These are phyloP conservation scores for Aureobasidium subglaciale DNA, from an alignment of 2,329 filamentous ascomycete species.

Conservation along the genomic window DNA sequence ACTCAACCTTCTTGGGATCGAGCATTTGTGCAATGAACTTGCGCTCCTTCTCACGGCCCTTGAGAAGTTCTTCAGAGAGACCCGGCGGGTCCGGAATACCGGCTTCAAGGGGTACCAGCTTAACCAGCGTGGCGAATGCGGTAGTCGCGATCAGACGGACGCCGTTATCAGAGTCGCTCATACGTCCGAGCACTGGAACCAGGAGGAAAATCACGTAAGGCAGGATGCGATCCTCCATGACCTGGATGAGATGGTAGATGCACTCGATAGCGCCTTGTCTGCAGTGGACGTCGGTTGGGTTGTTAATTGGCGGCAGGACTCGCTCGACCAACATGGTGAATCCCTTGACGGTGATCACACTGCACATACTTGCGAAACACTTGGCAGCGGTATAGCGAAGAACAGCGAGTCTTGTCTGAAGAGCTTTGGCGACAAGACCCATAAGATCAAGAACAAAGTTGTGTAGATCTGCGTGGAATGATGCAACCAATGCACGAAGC, in stretches of 20 bases:
- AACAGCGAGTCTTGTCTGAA: slow-evolving; percentile 83
- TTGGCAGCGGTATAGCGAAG: slow-evolving; percentile 96
- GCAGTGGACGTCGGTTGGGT: slow-evolving; percentile 78
- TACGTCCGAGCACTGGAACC: slow-evolving; percentile 89
- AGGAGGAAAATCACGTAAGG: slow-evolving; percentile 99
- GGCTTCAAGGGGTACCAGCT: slow-evolving; percentile 91
- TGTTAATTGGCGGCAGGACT: slow-evolving; percentile 85
- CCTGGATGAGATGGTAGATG: slow-evolving; percentile 93
- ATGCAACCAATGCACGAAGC: slow-evolving; percentile 87
- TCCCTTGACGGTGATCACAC: slow-evolving; percentile 86
- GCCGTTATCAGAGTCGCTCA: slow-evolving; percentile 98
- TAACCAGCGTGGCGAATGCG: slow-evolving; percentile 93
- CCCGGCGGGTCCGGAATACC: slow-evolving; percentile 96
- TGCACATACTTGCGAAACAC: slow-evolving; percentile 94
- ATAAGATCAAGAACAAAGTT: slow-evolving; percentile 76
- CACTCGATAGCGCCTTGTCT: slow-evolving; percentile 91
- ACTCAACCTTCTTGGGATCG: slow-evolving; percentile 92
- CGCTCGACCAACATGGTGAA: slow-evolving; percentile 95
- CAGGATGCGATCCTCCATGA: slow-evolving; percentile 93
- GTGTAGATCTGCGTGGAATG: slow-evolving; percentile 66
- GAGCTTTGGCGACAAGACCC: slow-evolving; percentile 76
- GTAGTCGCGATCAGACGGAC: slow-evolving; percentile 91
- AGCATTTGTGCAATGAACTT: slow-evolving; percentile 96
- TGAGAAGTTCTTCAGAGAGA: slow-evolving; percentile 77
- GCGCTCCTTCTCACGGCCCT: slow-evolving; percentile 85